A percentile compares a stretch with the other conserved stretches of the same genome.
phyloP scores from a whole-genome alignment of 176 grass and related monocot species.

The Rhynchospora tenuis region DNA sequence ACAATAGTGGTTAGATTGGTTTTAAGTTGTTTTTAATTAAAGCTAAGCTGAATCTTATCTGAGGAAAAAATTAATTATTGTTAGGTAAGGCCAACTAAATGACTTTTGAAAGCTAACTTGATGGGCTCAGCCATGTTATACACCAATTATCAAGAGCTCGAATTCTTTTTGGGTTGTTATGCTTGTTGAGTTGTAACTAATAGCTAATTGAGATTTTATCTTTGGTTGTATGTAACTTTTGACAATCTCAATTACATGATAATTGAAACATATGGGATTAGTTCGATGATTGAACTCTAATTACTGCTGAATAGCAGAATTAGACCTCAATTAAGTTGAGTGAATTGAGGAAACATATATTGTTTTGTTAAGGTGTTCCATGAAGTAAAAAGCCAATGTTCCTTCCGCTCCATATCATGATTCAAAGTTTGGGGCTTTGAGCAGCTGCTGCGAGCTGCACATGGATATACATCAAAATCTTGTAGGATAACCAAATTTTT shows the following conservation, averaged over 20 bases:
- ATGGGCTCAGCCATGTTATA: too few species aligned
- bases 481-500: too few species aligned
- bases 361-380: too few species aligned
- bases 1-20: not conserved
- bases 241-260: constrained; percentile 9
- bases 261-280: not conserved
- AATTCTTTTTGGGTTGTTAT: not conserved
- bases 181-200: not conserved
- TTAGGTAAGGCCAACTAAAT: not conserved
- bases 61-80: not conserved
- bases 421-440: too few species aligned
- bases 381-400: too few species aligned
- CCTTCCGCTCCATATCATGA: too few species aligned
- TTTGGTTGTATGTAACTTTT: not conserved
- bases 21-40: too few species aligned
- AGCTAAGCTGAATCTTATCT: not conserved
- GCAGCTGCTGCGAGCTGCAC: too few species aligned
- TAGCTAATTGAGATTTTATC: too few species aligned
- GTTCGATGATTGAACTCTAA: not conserved
- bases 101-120: too few species aligned
- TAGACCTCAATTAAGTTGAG: not conserved
- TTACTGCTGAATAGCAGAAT: not conserved
- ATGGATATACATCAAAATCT: too few species aligned
- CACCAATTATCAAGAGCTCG: too few species aligned
- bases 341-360: not conserved